Conservation (phyloP, 202 grass and related monocot genomes). For the Eragrostis tef region DNA sequence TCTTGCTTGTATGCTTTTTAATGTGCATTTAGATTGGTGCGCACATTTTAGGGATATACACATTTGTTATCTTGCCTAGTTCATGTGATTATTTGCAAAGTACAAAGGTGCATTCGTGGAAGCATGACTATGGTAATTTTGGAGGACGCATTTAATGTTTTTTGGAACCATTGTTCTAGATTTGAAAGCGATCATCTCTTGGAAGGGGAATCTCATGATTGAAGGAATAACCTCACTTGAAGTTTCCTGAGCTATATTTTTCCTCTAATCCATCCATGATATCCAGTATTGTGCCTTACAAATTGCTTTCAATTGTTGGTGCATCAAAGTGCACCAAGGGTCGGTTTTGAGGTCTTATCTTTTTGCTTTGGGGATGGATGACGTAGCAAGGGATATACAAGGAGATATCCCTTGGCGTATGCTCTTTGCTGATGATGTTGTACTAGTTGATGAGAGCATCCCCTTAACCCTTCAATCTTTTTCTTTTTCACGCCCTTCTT, state of each 20-base stretch:
- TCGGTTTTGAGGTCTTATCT: no score
- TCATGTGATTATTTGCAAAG: conserved; percentile 8
- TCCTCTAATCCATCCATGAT: not conserved
- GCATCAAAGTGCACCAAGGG: no score
- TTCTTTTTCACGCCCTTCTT: no score
- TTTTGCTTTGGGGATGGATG: no score
- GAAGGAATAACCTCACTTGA: not conserved
- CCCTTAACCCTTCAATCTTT: no score
- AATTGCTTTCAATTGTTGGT: not conserved
- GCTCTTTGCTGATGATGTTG: no score
- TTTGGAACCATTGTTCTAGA: not conserved
- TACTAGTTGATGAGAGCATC: no score
- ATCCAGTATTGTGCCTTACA: conserved; percentile 18
- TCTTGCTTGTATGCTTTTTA: not conserved
- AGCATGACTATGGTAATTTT: conserved; percentile 11
- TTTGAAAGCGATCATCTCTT: not conserved
- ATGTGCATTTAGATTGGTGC: conserved; percentile 30
- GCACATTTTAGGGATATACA: conserved; percentile 7
- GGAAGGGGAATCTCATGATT: not conserved
- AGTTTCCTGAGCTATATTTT: conserved; percentile 5
- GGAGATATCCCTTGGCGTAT: no score
- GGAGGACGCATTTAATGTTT: not conserved
- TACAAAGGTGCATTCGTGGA: conserved; percentile 14
- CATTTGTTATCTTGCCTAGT: not conserved
- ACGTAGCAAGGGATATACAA: no score